phyloP scores from a whole-genome alignment of 805 yeast species.

The Wickerhamiella azyma region DNA sequence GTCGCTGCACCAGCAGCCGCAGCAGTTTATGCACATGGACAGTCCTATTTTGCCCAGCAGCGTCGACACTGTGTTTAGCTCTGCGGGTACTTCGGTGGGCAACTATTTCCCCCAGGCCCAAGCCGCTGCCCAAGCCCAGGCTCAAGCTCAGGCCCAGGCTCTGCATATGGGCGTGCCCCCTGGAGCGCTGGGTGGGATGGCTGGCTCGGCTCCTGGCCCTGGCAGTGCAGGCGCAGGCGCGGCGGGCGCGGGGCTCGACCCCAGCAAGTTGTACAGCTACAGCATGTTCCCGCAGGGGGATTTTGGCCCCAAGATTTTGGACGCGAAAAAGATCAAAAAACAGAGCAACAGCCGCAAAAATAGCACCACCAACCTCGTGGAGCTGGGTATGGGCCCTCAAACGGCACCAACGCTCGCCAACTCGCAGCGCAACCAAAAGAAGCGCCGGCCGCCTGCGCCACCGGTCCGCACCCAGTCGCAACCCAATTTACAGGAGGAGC shows the following conservation, averaged over 20 bases:
- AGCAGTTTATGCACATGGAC: not conserved
- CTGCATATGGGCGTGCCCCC: too few relatives aligned
- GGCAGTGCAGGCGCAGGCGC: not conserved
- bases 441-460: not conserved
- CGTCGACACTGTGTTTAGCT: not conserved
- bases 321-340: slow-evolving; percentile 3
- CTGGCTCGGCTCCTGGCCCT: not conserved
- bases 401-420: too few relatives aligned
- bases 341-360: not conserved
- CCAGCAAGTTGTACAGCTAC: not conserved
- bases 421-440: not conserved
- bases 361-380: slow-evolving; percentile 2
- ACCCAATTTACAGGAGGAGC: slow-evolving; percentile 1
- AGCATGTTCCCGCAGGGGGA: slow-evolving; percentile 1
- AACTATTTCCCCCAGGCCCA: not conserved
- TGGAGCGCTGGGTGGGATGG: not conserved
- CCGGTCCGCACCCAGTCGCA: not conserved
- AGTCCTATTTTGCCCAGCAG: slow-evolving; percentile 1
- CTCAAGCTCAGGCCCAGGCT: not conserved
- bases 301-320: slow-evolving; percentile 3
- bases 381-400: not conserved
- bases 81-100: not conserved
- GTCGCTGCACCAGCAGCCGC: not conserved
- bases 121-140: too few relatives aligned
- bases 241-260: not conserved